Evolutionary conservation across 164 flowering plant genomes (phyloP).

Genomic region (Annona cherimola): DNA sequence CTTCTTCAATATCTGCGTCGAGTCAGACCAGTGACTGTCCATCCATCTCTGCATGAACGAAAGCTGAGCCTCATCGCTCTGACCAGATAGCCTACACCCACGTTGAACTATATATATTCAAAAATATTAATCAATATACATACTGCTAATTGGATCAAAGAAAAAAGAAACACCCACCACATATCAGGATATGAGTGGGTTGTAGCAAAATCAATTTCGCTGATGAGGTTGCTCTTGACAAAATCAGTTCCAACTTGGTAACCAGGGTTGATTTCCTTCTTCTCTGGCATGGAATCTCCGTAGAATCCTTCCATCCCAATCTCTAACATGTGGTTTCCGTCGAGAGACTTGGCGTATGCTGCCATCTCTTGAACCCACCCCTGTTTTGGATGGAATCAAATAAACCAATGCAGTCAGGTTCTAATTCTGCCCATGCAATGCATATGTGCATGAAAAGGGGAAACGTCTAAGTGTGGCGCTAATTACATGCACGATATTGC

Average conservation of each 20-base stretch:
- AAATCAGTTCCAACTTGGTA: constrained; percentile 31
- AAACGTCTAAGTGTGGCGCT: neutral
- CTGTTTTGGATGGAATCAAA: neutral
- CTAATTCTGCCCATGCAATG: neutral
- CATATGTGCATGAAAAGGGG: neutral
- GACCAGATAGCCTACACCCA: constrained; percentile 20
- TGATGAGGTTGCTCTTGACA: constrained; percentile 18
- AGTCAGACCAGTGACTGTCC: constrained; percentile 26
- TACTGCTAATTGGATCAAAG: neutral
- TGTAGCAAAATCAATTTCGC: constrained; percentile 29
- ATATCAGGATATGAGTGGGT: constrained; percentile 32
- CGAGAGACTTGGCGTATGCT: constrained; percentile 20
- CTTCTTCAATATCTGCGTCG: constrained; percentile 22
- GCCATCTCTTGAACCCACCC: constrained; percentile 35
- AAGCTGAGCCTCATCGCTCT: constrained; percentile 18
- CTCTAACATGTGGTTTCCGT: constrained; percentile 27
- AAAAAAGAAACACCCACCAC: constrained; percentile 12
- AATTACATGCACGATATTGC: constrained; percentile 20
- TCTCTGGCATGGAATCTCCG: constrained; percentile 26
- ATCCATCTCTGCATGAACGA: constrained; percentile 27
- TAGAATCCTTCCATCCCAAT: constrained; percentile 33
- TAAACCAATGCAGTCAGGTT: neutral
- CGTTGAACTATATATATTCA: neutral
- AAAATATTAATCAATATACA: no score
- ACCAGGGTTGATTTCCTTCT: constrained; percentile 22